Conservation (phyloP, 2,329 filamentous ascomycete genomes). For the Fusarium sp. region DNA sequence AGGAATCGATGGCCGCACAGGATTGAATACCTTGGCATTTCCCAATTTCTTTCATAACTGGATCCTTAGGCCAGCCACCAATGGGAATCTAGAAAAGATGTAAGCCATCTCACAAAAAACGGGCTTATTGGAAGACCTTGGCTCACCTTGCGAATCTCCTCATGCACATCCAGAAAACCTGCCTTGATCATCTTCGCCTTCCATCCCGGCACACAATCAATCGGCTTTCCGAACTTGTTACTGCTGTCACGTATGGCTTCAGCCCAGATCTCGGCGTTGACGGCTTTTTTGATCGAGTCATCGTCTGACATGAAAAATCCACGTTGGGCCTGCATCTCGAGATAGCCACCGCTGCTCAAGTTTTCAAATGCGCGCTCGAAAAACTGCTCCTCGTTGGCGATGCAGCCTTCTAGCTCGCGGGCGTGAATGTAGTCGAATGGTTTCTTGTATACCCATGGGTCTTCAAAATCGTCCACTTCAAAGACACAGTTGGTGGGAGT, state of each 20-base stretch:
- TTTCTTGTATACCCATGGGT: conserved; percentile 30
- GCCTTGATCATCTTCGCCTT: conserved; percentile 25
- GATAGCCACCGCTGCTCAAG: conserved; percentile 27
- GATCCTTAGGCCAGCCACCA: conserved; percentile 31
- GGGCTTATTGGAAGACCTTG: accelerated
- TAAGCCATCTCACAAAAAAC: background rate
- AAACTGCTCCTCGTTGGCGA: conserved; percentile 28
- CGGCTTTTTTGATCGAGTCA: conserved; percentile 28
- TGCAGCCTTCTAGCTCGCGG: conserved; percentile 37
- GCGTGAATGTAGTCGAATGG: conserved; percentile 38
- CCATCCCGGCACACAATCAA: conserved; percentile 25
- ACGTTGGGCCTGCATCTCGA: conserved; percentile 26
- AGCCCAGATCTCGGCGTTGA: conserved; percentile 26
- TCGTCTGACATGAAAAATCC: conserved; percentile 31
- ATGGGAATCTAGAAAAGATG: conserved; percentile 19
- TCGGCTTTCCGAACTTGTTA: conserved; percentile 30
- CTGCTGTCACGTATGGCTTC: conserved; percentile 22
- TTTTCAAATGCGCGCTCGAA: conserved; percentile 23
- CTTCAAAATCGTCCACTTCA: conserved; percentile 36
- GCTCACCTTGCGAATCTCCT: conserved; percentile 31
- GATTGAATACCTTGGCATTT: conserved; percentile 33
- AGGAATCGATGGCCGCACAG: conserved; percentile 34
- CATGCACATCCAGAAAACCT: conserved; percentile 26
- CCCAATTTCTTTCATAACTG: conserved; percentile 27
- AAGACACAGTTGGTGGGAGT: conserved; percentile 29